Evolutionary conservation across 805 yeast species (phyloP).

Genomic region (Trichomonascus vanleenenianus): DNA sequence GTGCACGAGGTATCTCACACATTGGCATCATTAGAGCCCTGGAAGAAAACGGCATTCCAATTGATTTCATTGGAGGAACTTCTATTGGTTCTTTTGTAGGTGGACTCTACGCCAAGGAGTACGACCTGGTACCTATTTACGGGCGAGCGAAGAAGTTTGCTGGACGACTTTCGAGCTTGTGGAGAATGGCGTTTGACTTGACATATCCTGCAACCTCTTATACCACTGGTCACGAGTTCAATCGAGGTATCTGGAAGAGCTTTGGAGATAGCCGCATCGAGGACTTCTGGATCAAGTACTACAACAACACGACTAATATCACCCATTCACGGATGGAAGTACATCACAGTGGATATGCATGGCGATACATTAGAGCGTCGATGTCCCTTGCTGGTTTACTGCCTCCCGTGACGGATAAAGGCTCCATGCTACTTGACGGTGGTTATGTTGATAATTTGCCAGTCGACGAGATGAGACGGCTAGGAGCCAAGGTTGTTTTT

Average conservation of each 20-base stretch:
- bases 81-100: slow-evolving; percentile 96
- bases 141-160: slow-evolving; percentile 86
- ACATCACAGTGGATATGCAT: slow-evolving; percentile 85
- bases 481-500: slow-evolving; percentile 75
- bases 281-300: slow-evolving; percentile 89
- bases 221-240: slow-evolving; percentile 95
- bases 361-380: slow-evolving; percentile 93
- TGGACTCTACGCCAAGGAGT: slow-evolving; percentile 87
- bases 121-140: slow-evolving; percentile 82
- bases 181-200: slow-evolving; percentile 79
- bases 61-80: slow-evolving; percentile 92
- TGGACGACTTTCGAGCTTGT: slow-evolving; percentile 68
- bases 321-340: slow-evolving; percentile 94
- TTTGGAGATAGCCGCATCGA: slow-evolving; percentile 90
- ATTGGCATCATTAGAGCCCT: slow-evolving; percentile 85
- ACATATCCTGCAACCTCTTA: slow-evolving; percentile 93
- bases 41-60: slow-evolving; percentile 88
- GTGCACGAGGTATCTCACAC: slow-evolving; percentile 91
- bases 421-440: slow-evolving; percentile 91
- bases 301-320: slow-evolving; percentile 87
- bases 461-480: slow-evolving; percentile 79
- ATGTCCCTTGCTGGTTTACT: slow-evolving; percentile 93
- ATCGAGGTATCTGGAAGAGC: slow-evolving; percentile 94
- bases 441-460: slow-evolving; percentile 94
- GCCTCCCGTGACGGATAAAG: slow-evolving; percentile 79